Conservation (phyloP, 495 filamentous ascomycete species). For the Hypoxylon cercidicola region DNA sequence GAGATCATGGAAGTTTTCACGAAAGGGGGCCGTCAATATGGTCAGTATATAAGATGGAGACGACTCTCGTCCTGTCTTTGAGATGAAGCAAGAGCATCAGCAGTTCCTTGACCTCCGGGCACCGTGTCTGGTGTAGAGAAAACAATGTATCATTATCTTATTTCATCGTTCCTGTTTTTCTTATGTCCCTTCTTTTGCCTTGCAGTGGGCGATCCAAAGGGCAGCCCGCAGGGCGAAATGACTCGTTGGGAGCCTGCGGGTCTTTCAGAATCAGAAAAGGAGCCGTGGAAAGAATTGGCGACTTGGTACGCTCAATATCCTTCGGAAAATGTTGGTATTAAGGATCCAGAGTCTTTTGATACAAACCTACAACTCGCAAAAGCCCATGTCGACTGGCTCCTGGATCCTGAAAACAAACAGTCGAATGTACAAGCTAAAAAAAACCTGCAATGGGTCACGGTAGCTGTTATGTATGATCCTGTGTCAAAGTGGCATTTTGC, state of each 20-base stretch:
- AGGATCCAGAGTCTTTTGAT: no score
- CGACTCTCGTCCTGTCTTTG: not conserved
- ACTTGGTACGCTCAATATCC: no score
- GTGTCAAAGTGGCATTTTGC: no score
- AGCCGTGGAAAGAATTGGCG: not conserved
- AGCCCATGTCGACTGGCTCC: no score
- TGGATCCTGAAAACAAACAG: no score
- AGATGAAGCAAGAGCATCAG: not conserved
- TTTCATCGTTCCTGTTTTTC: not conserved
- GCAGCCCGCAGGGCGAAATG: not conserved
- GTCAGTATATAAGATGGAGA: not conserved
- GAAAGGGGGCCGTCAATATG: not conserved
- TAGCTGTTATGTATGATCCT: no score
- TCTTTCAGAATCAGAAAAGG: not conserved
- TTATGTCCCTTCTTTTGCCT: not conserved
- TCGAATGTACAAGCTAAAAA: not conserved
- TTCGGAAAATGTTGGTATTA: no score
- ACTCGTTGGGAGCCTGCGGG: not conserved
- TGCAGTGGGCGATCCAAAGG: not conserved
- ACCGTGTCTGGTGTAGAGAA: not conserved
- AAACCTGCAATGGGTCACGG: not conserved
- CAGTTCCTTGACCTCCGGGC: not conserved
- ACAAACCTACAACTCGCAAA: no score
- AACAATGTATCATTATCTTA: not conserved
- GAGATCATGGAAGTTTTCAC: not conserved